Evolutionary conservation across 345 rosid genomes (phyloP), one percentile per base, ranked within the genome.

Genomic region (Garcia nutans): DNA sequence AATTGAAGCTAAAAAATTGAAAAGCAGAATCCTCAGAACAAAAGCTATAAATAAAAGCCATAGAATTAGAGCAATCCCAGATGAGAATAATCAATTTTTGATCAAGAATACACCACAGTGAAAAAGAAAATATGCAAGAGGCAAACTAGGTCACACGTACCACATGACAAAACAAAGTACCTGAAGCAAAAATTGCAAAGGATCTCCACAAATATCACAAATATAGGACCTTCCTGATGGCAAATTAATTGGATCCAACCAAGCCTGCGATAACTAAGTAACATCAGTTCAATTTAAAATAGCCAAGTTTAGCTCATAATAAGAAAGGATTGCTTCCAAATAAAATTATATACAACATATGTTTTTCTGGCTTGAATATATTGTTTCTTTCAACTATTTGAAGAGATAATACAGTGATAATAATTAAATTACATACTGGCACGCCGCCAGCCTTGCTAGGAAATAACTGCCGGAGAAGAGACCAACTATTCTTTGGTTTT

Each of bases 391-490:
- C 8, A 4, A 47, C 0, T 45, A 5, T 24, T 54, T 26, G 22
- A 47, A 10, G 20, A 41, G 71, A 41, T 23, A 3, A 31, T 28
- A 11, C 57, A 64, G 37, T 26, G 49, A 24, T 22, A 19, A 26
- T 47, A 47, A 47, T 37, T 37, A 56, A 33, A n/a, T 44, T 5
- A 26, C 6, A 0, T 87, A 93, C 98, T 79, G 99, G 98, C 23
- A 84, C 77, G 75, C 96, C 97, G 65, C 96, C 98, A 52, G 98
- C 93, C 85, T 91, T 88, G 87, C 89, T 87, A 58, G 98, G 99
- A 85, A 93, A 95, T 7, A 85, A 76, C 26, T 91, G 97, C 10
- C 96, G 91, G 37, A 87, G 91, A 70, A 76, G 89, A 12, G 90
- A 95, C 93, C 94, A 88, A 10, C 41, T 2, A 64, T 81, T 72